These are phyloP conservation scores for Pleurotus cornucopiae DNA, from an alignment of 768 basidiomycete species.

Conservation along the genomic window DNA sequence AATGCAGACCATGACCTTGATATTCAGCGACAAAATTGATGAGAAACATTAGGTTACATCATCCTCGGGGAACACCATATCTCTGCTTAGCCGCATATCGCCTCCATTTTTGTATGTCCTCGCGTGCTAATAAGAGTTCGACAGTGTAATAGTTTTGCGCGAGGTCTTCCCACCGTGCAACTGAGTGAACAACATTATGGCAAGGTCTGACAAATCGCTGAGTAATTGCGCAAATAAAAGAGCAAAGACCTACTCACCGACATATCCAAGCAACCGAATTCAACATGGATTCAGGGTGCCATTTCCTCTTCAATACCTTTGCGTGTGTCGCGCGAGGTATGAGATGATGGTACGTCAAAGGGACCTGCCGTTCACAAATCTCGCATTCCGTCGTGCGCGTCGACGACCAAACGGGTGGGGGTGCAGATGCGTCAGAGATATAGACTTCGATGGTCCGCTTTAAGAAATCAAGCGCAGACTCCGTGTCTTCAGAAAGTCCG, in stretches of 20 bases:
- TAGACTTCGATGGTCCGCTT: conserved; percentile 37
- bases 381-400: conserved; percentile 54
- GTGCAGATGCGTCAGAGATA: conserved; percentile 39
- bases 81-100: conserved; percentile 46
- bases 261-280: conserved; percentile 62
- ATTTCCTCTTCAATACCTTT: conserved; percentile 53
- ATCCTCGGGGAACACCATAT: neutral
- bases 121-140: conserved; percentile 42
- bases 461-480: conserved; percentile 36
- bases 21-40: no score
- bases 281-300: conserved; percentile 49
- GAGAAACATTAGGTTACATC: no score
- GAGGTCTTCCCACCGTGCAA: conserved; percentile 47
- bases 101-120: conserved; percentile 54
- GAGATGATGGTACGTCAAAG: conserved; percentile 59
- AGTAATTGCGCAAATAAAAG: neutral
- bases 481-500: conserved; percentile 34
- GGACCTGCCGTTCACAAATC: conserved; percentile 53
- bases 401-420: conserved; percentile 47
- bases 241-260: conserved; percentile 27
- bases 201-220: conserved; percentile 36
- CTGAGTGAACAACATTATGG: conserved; percentile 45
- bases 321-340: conserved; percentile 51
- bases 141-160: conserved; percentile 48
- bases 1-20: no score